Evolutionary conservation across 805 yeast genomes (phyloP), one percentile per base, ranked within the genome.

Genomic region (Teunomyces aglyptinius): DNA sequence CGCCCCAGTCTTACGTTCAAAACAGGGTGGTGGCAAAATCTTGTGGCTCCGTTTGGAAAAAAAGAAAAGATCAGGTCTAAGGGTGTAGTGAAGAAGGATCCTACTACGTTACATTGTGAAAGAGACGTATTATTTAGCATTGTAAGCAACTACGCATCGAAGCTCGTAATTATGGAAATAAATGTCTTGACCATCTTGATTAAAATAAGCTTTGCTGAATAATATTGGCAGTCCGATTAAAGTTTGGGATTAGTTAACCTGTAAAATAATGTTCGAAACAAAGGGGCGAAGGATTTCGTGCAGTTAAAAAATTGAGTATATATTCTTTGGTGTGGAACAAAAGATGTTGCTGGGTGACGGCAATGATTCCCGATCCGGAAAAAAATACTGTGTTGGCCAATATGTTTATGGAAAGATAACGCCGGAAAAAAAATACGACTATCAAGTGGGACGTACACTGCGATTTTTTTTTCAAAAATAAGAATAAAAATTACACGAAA

Each of bases 151-250:
- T 13, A 31, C 33, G 10, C 33, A 31, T 31, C 33, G 33, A 31
- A 31, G 22, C 26, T 34, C 38, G 38, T 34, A 34, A 34, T 34
- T 34, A 34, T 34, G 13, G n/a, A 19, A 19, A 19, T 12, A 34
- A 19, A 34, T 18, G 26, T 13, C 38, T 19, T n/a, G 22, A 22
- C 28, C 27, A 36, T 36, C 24, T 18, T 22, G 39, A 36, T 36
- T 36, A 36, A 36, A 36, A 36, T 36, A 36, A 36, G 39, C 28
- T 36, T 36, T 18, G 24, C 24, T 22, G 38, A 18, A 34, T 36
- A 19, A 36, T 19, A 36, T 20, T 22, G 22, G 28, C 12, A 12
- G 28, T 13, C 39, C 12, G 39, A 34, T 34, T 34, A 34, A 19
- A 34, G 28, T 36, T 36, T 28, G 8, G 16, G 39, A 13, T 7